These are phyloP conservation scores for Pisolithus microcarpus DNA, from an alignment of 768 basidiomycete genomes.

Conservation along the genomic window DNA sequence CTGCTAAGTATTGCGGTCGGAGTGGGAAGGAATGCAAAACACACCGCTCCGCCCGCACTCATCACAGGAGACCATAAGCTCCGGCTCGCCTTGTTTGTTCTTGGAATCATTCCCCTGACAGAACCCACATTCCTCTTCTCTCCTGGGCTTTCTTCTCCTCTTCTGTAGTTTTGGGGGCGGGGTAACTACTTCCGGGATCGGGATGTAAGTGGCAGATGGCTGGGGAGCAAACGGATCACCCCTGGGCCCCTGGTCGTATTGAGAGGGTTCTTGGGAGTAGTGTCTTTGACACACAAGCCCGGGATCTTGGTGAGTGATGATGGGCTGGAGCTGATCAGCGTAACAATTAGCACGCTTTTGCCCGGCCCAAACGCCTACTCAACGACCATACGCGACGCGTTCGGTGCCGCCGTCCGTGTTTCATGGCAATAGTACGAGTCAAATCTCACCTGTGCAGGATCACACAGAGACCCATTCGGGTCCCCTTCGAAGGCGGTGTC, in stretches of 20 bases:
- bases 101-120: slow-evolving; percentile 59
- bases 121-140: slow-evolving; percentile 70
- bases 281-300: slow-evolving; percentile 7
- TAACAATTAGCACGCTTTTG: slow-evolving; percentile 14
- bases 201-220: slow-evolving; percentile 44
- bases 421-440: slow-evolving; percentile 12
- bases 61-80: slow-evolving; percentile 70
- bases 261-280: slow-evolving; percentile 31
- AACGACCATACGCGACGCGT: slow-evolving; percentile 69
- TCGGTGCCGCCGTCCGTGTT: slow-evolving; percentile 20
- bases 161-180: slow-evolving; percentile 39
- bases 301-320: slow-evolving; percentile 26
- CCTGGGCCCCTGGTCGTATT: slow-evolving; percentile 69
- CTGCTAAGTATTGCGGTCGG: slow-evolving; percentile 1
- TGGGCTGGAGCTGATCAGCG: slow-evolving; percentile 18
- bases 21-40: slow-evolving; percentile 15
- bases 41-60: slow-evolving; percentile 81
- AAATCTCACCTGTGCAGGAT: slow-evolving; percentile 33
- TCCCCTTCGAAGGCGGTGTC: slow-evolving; percentile 44
- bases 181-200: slow-evolving; percentile 37
- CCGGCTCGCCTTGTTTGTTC: slow-evolving; percentile 52
- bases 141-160: slow-evolving; percentile 37
- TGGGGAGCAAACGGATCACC: slow-evolving; percentile 80
- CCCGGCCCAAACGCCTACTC: slow-evolving; percentile 17
- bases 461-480: slow-evolving; percentile 9